These are phyloP conservation scores for Dictyophora rubrovolvata DNA, from an alignment of 768 basidiomycete genomes.

Conservation along the genomic window DNA sequence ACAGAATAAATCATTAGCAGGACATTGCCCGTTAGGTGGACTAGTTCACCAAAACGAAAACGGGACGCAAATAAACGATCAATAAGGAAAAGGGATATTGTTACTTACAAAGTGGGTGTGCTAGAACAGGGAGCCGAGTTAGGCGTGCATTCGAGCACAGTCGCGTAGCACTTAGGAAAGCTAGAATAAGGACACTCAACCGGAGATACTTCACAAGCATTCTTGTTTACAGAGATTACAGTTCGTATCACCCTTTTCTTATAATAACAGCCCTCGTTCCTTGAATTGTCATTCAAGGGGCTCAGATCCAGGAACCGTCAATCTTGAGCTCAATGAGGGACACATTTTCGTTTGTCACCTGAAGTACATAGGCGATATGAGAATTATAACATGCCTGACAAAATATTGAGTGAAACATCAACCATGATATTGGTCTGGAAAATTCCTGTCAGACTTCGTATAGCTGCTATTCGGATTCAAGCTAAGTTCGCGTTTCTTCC, in stretches of 20 bases:
- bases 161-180: not conserved
- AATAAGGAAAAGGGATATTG: not conserved
- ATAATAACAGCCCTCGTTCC: not conserved
- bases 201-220: not conserved
- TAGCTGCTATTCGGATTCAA: no score
- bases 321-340: no score
- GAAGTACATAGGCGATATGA: no score
- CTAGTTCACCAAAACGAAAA: not conserved
- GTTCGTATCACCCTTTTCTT: not conserved
- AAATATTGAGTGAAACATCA: no score
- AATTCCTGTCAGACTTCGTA: no score
- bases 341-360: no score
- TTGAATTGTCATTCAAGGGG: no score
- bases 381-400: no score
- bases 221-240: not conserved
- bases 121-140: not conserved
- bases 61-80: not conserved
- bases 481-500: no score
- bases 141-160: not conserved
- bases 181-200: not conserved
- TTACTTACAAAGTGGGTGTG: not conserved
- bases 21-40: not conserved
- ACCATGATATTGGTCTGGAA: no score
- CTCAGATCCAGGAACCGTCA: not conserved
- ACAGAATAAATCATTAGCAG: not conserved